Evolutionary conservation across 2,329 filamentous ascomycete species (phyloP).

Genomic region (Fonsecaea monophora): DNA sequence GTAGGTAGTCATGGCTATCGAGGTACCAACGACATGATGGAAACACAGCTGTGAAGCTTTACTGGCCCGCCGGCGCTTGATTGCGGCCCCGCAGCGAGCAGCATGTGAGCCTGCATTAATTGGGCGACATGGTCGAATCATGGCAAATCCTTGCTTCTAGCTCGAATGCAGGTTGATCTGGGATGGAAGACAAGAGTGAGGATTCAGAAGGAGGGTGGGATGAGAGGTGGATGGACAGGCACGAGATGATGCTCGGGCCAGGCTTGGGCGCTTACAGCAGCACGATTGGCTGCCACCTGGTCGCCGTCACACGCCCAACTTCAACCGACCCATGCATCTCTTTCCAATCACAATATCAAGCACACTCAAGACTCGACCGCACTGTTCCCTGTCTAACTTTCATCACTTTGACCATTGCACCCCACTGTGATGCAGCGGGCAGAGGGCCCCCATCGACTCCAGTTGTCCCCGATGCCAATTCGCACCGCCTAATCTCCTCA

Average conservation of each 20-base stretch:
- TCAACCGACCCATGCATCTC: not conserved
- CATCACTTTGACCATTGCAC: constrained; percentile 14
- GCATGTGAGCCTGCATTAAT: constrained; percentile 25
- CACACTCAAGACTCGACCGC: constrained; percentile 19
- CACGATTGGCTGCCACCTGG: constrained; percentile 27
- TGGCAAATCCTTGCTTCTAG: constrained; percentile 23
- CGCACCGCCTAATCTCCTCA: constrained; percentile 12
- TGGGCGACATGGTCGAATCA: constrained; percentile 31
- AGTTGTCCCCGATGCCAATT: not conserved
- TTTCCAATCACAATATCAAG: constrained; percentile 29
- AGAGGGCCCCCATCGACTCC: constrained; percentile 4
- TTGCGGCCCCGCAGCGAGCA: constrained; percentile 36
- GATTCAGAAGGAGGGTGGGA: constrained; percentile 30
- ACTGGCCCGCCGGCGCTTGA: constrained; percentile 35
- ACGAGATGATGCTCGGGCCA: constrained; percentile 22
- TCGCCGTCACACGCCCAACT: constrained; percentile 31
- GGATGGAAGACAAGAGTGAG: constrained; percentile 9
- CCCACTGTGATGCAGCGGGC: constrained; percentile 6
- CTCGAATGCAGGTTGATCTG: constrained; percentile 27
- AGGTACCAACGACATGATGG: constrained; percentile 39
- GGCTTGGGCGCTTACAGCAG: constrained; percentile 32
- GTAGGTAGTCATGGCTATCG: constrained; percentile 31
- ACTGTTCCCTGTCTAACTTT: constrained; percentile 24
- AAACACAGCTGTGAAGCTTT: constrained; percentile 31
- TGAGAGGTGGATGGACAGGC: constrained; percentile 26